Conservation (phyloP, 1,284 basidiomycete species). For the Termitomyces sp. region DNA sequence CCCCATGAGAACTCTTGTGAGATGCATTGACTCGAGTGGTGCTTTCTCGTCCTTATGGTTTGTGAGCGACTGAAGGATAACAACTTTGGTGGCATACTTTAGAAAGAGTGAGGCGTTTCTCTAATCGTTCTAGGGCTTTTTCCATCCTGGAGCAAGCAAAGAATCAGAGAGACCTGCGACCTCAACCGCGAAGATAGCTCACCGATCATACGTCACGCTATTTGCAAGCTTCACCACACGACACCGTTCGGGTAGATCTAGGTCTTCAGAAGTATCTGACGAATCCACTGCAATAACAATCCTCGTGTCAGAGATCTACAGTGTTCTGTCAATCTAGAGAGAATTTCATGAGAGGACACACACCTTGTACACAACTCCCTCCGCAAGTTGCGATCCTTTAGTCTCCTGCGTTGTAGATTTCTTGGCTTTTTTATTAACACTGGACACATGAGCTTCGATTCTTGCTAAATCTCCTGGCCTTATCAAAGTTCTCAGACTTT, state of each 20-base stretch:
- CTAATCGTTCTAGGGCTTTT: slow-evolving; percentile 64
- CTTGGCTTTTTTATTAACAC: slow-evolving; percentile 47
- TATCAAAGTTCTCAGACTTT: neutral
- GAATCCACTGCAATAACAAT: slow-evolving; percentile 74
- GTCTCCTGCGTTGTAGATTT: slow-evolving; percentile 31
- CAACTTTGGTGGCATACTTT: slow-evolving; percentile 15
- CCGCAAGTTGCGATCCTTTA: slow-evolving; percentile 41
- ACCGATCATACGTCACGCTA: slow-evolving; percentile 88
- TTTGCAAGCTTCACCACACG: slow-evolving; percentile 87
- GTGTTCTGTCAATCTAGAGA: slow-evolving; percentile 6
- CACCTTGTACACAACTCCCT: slow-evolving; percentile 84
- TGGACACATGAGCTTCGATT: slow-evolving; percentile 66
- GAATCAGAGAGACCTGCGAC: neutral
- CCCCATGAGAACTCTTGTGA: slow-evolving; percentile 68
- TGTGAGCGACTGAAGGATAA: neutral
- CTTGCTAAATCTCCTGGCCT: slow-evolving; percentile 79
- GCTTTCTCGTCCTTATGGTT: slow-evolving; percentile 33
- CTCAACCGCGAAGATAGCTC: neutral
- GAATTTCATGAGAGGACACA: slow-evolving; percentile 7
- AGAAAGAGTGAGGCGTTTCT: slow-evolving; percentile 34
- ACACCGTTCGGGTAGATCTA: slow-evolving; percentile 81
- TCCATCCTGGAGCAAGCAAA: slow-evolving; percentile 62
- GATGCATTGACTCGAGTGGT: slow-evolving; percentile 39
- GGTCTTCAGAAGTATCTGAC: slow-evolving; percentile 55
- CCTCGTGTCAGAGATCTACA: slow-evolving; percentile 68